Base-by-base conservation (phyloP, 2,329 filamentous ascomycete species). In the Chalara sp. region DNA sequence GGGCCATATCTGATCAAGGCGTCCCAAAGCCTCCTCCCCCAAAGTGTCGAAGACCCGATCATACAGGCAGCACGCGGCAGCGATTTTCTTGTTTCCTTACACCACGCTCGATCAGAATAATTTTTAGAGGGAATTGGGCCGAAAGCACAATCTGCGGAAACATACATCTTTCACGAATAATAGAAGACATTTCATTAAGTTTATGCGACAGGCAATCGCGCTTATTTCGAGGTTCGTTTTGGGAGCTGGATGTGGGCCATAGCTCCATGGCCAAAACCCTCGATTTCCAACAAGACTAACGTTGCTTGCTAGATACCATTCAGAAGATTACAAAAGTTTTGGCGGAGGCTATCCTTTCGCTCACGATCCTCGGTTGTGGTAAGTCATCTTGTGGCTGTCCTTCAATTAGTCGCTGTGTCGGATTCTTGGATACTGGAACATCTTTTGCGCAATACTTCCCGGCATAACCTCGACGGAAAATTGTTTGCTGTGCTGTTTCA, bases 141-240 rank as follows among this genome's bases (percentile, higher is more conserved):
- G 35, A 44, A 35, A 43, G 47, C 35, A 59, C 55, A 58, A 43
- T 53, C 53, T 56, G 50, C 50, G 53, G 47, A 58, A 50, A n/a
- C 32, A 48, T 50, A 31, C 32, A 49, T 32, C 21, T 32, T 28
- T 47, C 49, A 37, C 13, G 13, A 31, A 54, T 40, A 56, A 47
- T 53, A 58, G 53, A 56, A 53, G 5, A 47, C 44, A 13, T 42
- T 56, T 54, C 39, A 48, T 48, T 48, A 56, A 53, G 56, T 54
- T 45, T 45, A 13, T 21, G 10, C 46, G 44, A 49, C 56, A 57
- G 53, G 50, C 52, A 55, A 53, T 53, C 56, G 53, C 53, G 53
- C 50, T 55, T 56, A 55, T 56, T 21, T 57, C 49, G 51, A 56
- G 55, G 51, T 53, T 30, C 29, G 56, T 58, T 40, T 35, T 43